Evolutionary conservation across 768 basidiomycete species (phyloP), one percentile per base, ranked within the genome.

Genomic region (Naganishia onofrii): DNA sequence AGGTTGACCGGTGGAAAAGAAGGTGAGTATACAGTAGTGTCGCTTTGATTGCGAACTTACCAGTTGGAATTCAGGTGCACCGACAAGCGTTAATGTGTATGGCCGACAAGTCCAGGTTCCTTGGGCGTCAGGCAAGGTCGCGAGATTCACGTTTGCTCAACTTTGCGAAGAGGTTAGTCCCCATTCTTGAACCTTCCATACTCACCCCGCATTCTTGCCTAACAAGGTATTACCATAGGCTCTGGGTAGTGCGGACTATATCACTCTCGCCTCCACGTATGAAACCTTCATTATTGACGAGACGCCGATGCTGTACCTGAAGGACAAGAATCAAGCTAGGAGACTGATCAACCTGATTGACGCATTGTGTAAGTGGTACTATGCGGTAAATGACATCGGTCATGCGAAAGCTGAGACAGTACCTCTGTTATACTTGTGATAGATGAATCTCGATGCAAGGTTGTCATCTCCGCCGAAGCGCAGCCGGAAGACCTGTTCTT

Each of bases 291-390:
- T 84, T 68, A 81, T 87, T 51, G 82, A 84, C 42, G 76, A 83
- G 36, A 83, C 87, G n/a, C 86, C 86, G 0, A 68, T 84, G 23
- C 81, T 87, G 0, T 81, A 80, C 19, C 80, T 87, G 7, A 83
- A 84, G 7, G 80, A 82, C 36, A 88, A 87, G 81, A 85, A 88
- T 76, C 85, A 87, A 76, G 86, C 86, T 1, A 79, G 87, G 13
- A 82, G 86, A 3, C 84, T 87, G 75, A 88, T 87, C 70, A 87
- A 85, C 19, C 82, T 87, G 56, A 84, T 88, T 29, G 87, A 88
- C 74, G 87, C 87, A 0, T 78, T 87, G 0, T 87, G 87, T 80
- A 82, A 84, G 81, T 82, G 7, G 23, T 58, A 32, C 56, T 8
- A 34, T 10, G 81, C 5, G 1, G n/a, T 17, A 19, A 10, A 28